Percentiles rank a stretch among this genome's conserved stretches.
Evolutionary conservation across 2,329 filamentous ascomycete species (phyloP).

Genomic region (Alternaria sp.): DNA sequence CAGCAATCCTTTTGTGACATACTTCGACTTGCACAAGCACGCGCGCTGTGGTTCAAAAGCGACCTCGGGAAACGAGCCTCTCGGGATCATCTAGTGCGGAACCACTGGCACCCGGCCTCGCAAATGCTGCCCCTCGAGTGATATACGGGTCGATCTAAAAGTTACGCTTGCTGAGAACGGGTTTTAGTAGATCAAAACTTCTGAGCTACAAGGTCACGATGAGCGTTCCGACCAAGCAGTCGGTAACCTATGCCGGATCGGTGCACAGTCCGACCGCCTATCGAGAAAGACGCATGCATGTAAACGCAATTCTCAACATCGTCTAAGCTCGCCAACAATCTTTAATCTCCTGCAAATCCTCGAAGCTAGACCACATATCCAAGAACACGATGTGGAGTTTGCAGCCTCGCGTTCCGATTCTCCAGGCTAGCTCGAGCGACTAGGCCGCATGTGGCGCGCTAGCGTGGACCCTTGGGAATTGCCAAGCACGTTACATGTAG

Average conservation of each 20-base stretch:
- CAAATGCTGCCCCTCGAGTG: neutral
- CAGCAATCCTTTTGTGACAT: neutral
- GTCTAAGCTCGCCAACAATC: neutral
- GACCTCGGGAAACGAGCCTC: neutral
- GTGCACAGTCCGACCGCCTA: neutral
- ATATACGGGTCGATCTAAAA: neutral
- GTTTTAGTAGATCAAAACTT: neutral
- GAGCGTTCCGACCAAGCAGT: neutral
- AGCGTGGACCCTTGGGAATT: neutral
- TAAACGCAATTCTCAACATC: neutral
- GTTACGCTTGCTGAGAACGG: neutral
- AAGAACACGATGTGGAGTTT: neutral
- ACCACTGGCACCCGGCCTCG: neutral
- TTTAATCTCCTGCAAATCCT: neutral
- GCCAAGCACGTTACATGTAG: constrained; percentile 11
- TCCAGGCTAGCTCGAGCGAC: neutral
- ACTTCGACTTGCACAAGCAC: neutral
- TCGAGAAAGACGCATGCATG: neutral
- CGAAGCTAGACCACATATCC: neutral
- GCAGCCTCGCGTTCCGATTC: constrained; percentile 5
- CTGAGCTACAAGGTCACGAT: neutral
- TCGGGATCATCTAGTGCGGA: neutral
- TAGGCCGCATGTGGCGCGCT: neutral
- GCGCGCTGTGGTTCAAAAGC: neutral
- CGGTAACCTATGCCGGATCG: neutral